Evolutionary conservation across 257 asterid species (phyloP), one percentile per base, ranked within the genome.

Genomic region (Ajuga chamaepitys): DNA sequence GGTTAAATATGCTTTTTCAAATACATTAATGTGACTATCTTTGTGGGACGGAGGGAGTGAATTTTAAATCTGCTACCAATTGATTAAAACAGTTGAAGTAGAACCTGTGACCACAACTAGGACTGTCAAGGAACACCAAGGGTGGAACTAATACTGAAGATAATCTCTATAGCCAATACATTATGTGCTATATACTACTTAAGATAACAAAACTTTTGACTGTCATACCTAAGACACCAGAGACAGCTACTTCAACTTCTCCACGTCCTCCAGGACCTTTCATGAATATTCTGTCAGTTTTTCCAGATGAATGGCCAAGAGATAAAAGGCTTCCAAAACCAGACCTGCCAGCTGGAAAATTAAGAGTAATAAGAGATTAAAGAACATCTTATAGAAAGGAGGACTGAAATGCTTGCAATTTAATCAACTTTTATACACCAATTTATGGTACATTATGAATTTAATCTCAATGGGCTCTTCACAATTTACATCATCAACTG

Each of bases 221-320:
- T 9, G 42, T 64, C 76, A 73, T 78, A 86, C 99, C 97, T 69
- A 79, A 81, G 83, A 94, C 85, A 68, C 97, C 95, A 59, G 97
- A 88, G 66, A 94, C 99, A 50, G 99, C 99, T 53, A 94, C 99
- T 83, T 94, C 99, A 70, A 94, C 97, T 83, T 88, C 96, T 13
- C 99, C 99, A 58, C 95, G 96, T 30, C 99, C 99, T 45, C 99
- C 99, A 48, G 99, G 99, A 53, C 99, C 99, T 83, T 85, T 94
- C 99, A 90, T 89, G 85, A 82, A 94, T 60, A 94, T 85, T 60
- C 92, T 82, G 75, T 88, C 96, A 17, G 95, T 86, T 85, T 81
- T 88, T 74, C 90, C 96, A n/a, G 86, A 77, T 40, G 95, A 94
- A 68, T 94, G 95, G 52, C 89, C 95, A 50, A 89, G 95, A 50